These are phyloP conservation scores for Saposhnikovia divaricata DNA, from an alignment of 129 eudicot species.

Conservation along the genomic window DNA sequence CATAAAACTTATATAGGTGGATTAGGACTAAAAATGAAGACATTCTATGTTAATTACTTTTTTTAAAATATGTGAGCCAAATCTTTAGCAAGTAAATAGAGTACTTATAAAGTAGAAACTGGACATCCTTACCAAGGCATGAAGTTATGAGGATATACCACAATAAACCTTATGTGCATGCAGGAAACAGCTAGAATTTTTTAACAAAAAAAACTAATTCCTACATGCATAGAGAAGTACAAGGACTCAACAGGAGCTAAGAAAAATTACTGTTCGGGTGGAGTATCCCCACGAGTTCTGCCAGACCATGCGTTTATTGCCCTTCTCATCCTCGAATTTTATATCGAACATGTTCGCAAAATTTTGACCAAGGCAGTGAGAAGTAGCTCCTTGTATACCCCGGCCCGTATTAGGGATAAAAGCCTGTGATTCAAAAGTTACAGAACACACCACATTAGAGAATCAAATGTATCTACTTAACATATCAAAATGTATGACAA, in stretches of 20 bases:
- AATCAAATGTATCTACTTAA: not conserved
- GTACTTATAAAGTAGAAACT: not conserved
- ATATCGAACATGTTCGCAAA: conserved; percentile 95
- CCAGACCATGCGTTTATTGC: conserved; percentile 91
- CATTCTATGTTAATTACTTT: not conserved
- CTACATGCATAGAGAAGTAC: not conserved
- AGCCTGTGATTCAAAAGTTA: conserved; percentile 39
- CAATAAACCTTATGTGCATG: no score
- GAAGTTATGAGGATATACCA: no score
- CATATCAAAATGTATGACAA: not conserved
- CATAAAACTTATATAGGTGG: not conserved
- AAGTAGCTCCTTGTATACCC: conserved; percentile 95
- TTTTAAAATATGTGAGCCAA: not conserved
- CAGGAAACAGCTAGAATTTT: not conserved
- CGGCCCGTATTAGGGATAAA: conserved; percentile 90
- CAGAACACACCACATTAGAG: not conserved
- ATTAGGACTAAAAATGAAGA: not conserved
- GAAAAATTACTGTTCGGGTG: conserved; percentile 63
- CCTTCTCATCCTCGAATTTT: conserved; percentile 73
- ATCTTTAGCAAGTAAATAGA: not conserved
- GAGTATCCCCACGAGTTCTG: conserved; percentile 97
- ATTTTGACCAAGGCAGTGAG: conserved; percentile 93
- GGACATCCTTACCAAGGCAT: not conserved
- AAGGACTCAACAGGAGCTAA: not conserved
- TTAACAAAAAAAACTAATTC: not conserved